These are phyloP conservation scores for Naganishia liquefaciens DNA, from an alignment of 1,284 basidiomycete genomes.

Conservation along the genomic window DNA sequence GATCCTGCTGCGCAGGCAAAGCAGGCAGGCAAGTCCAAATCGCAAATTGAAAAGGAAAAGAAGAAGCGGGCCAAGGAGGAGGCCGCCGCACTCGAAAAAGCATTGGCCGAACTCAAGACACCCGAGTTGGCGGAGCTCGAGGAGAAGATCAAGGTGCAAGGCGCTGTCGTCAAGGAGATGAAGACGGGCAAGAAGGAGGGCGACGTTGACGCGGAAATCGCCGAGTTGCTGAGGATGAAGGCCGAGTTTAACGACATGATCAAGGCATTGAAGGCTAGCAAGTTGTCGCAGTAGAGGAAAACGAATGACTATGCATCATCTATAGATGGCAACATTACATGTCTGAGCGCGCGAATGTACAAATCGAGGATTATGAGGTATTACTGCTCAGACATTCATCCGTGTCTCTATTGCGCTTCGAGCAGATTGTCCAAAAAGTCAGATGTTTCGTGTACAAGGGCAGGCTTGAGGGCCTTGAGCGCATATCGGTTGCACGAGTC, in stretches of 20 bases:
- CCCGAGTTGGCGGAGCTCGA: slow-evolving; percentile 54
- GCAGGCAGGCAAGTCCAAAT: slow-evolving; percentile 36
- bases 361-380: slow-evolving; percentile 17
- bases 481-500: background rate
- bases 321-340: slow-evolving; percentile 8
- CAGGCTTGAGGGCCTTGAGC: slow-evolving; percentile 34
- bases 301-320: background rate
- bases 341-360: slow-evolving; percentile 6
- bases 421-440: slow-evolving; percentile 32
- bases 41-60: slow-evolving; percentile 42
- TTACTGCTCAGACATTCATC: background rate
- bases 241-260: slow-evolving; percentile 62
- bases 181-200: slow-evolving; percentile 66
- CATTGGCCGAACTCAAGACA: slow-evolving; percentile 47
- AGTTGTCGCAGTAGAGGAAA: slow-evolving; percentile 11
- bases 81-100: slow-evolving; percentile 41
- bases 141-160: slow-evolving; percentile 72
- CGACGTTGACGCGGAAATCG: slow-evolving; percentile 57
- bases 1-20: slow-evolving; percentile 46
- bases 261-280: slow-evolving; percentile 39
- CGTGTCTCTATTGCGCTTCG: background rate
- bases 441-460: slow-evolving; percentile 35
- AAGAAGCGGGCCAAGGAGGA: slow-evolving; percentile 33
- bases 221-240: slow-evolving; percentile 62
- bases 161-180: slow-evolving; percentile 66